Evolutionary conservation across 2,329 filamentous ascomycete species (phyloP).

Genomic region (Penicillium sp.): DNA sequence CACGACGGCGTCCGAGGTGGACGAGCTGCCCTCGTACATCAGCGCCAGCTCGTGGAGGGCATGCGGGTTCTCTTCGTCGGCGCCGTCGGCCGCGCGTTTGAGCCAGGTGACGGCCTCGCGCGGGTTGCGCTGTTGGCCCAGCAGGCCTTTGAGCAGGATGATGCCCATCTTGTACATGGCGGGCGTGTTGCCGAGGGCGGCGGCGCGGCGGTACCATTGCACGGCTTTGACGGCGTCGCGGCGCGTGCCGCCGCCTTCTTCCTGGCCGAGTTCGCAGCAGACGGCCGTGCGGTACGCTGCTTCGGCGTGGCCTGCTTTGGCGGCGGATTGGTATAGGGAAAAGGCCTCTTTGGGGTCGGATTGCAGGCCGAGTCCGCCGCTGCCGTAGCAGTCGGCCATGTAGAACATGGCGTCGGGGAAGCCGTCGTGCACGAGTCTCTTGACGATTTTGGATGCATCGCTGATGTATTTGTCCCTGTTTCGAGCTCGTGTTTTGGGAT

Average conservation of each 20-base stretch:
- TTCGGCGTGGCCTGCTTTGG: constrained; percentile 79
- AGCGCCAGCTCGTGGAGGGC: constrained; percentile 81
- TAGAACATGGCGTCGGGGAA: constrained; percentile 91
- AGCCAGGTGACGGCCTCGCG: constrained; percentile 88
- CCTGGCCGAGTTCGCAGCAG: constrained; percentile 92
- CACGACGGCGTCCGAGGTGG: constrained; percentile 67
- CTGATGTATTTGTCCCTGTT: constrained; percentile 76
- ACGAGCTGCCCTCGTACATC: constrained; percentile 52
- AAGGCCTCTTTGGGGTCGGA: constrained; percentile 90
- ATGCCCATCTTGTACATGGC: constrained; percentile 99
- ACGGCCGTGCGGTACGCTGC: constrained; percentile 93
- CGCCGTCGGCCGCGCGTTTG: constrained; percentile 84
- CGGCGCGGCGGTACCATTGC: constrained; percentile 95
- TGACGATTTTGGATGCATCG: constrained; percentile 86
- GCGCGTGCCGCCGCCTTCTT: constrained; percentile 88
- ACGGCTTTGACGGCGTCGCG: constrained; percentile 91
- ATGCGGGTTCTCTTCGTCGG: constrained; percentile 87
- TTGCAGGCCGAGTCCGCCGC: constrained; percentile 72
- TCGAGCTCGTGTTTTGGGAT: constrained; percentile 59
- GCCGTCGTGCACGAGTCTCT: constrained; percentile 72
- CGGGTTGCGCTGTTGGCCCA: constrained; percentile 80
- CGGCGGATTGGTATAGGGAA: constrained; percentile 85
- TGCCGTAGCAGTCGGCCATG: constrained; percentile 82
- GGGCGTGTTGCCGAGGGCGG: constrained; percentile 81
- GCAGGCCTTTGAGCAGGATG: constrained; percentile 86